Conservation (phyloP, 164 flowering plant species). For the Tetrastigma voinierianum region DNA sequence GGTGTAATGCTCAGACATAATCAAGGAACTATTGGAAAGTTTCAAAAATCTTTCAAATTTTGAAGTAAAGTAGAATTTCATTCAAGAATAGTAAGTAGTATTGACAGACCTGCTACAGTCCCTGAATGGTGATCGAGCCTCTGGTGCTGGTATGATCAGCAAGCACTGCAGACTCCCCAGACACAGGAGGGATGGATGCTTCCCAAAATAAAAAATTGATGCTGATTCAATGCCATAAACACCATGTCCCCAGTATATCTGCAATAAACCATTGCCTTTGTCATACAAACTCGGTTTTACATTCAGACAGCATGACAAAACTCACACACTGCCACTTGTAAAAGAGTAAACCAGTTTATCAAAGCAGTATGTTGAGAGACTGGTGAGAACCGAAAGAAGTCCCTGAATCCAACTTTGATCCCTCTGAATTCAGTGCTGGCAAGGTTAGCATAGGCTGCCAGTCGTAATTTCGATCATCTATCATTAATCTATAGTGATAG, state of each 20-base stretch:
- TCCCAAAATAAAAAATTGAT: slow-evolving; percentile 47
- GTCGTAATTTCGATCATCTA: neutral
- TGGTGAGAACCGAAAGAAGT: neutral
- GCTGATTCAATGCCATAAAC: slow-evolving; percentile 48
- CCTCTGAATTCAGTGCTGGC: neutral
- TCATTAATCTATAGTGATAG: neutral
- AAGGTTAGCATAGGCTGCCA: neutral
- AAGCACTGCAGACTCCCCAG: slow-evolving; percentile 50
- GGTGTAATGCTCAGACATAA: too few species aligned
- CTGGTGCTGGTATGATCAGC: slow-evolving; percentile 55
- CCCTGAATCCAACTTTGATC: neutral
- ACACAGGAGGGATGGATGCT: slow-evolving; percentile 39
- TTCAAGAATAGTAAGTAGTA: neutral
- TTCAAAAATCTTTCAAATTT: too few species aligned
- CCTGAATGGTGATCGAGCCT: slow-evolving; percentile 47
- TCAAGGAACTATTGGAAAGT: too few species aligned
- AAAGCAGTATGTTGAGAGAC: too few species aligned
- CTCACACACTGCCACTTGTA: too few species aligned
- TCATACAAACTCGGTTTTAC: neutral
- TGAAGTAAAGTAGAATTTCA: too few species aligned
- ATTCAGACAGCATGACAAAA: too few species aligned
- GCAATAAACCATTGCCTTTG: slow-evolving; percentile 9
- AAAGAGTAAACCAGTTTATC: too few species aligned
- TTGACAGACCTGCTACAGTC: slow-evolving; percentile 34
- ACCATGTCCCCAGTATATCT: slow-evolving; percentile 57